These are phyloP conservation scores for Voacanga thouarsii DNA, from an alignment of 257 asterid species.

Conservation along the genomic window DNA sequence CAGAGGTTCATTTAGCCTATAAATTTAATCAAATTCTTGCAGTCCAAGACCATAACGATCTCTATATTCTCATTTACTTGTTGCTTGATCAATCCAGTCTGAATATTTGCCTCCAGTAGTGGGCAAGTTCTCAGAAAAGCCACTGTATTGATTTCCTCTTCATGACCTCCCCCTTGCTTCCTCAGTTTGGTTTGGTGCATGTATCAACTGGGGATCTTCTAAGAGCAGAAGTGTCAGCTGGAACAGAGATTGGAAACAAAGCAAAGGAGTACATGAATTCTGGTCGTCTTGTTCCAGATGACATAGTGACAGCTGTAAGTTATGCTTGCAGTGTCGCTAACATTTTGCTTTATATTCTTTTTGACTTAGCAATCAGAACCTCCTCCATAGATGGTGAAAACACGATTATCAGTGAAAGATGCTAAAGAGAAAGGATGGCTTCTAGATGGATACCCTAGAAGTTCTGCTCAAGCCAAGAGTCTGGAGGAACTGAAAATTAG, in stretches of 20 bases:
- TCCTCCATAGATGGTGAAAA: conserved; percentile 70
- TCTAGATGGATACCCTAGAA: conserved; percentile 91
- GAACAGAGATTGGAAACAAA: conserved; percentile 73
- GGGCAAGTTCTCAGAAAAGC: background rate
- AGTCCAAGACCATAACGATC: background rate
- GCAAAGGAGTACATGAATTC: conserved; percentile 91
- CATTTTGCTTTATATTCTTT: conserved; percentile 14
- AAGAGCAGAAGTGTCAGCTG: conserved; percentile 88
- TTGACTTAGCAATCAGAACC: conserved; percentile 16
- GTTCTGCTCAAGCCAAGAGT: conserved; percentile 78
- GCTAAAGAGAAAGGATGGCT: conserved; percentile 96
- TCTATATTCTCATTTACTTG: background rate
- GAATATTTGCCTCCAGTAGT: background rate
- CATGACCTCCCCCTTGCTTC: conserved; percentile 20
- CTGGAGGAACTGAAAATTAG: conserved; percentile 70
- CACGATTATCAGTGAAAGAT: conserved; percentile 67
- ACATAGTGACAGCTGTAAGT: conserved; percentile 83
- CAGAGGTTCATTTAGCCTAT: background rate
- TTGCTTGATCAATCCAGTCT: background rate
- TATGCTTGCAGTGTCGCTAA: background rate
- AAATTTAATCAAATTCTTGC: background rate
- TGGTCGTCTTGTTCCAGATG: conserved; percentile 86
- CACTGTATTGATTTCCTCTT: background rate
- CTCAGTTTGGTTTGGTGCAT: conserved; percentile 90
- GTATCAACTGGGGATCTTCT: conserved; percentile 93